These are phyloP conservation scores for Pichia cephalocereana DNA, from an alignment of 805 yeast genomes.

Conservation along the genomic window DNA sequence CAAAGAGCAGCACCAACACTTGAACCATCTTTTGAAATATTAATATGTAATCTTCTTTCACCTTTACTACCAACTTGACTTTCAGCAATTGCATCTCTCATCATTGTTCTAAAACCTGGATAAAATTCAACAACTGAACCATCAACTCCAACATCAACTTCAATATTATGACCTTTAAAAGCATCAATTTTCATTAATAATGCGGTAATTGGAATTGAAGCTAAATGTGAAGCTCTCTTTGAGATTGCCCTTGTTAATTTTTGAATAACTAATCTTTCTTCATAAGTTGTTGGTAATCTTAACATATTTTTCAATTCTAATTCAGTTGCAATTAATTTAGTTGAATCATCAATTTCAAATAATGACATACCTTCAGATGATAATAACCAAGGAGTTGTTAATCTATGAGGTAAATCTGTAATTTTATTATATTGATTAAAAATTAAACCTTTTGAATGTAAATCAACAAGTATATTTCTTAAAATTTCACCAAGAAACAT, in stretches of 20 bases:
- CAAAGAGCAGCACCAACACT: conserved; percentile 97
- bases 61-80: conserved; percentile 67
- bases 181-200: conserved; percentile 59
- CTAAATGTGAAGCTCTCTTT: conserved; percentile 78
- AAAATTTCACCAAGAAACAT: conserved; percentile 89
- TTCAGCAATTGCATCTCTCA: conserved; percentile 67
- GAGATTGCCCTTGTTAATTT: conserved; percentile 70
- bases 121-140: conserved; percentile 91
- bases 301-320: conserved; percentile 55
- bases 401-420: conserved; percentile 47
- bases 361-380: conserved; percentile 79
- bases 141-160: conserved; percentile 90
- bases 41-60: conserved; percentile 64
- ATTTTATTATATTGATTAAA: conserved; percentile 42
- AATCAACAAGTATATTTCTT: conserved; percentile 63
- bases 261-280: conserved; percentile 71
- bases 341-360: conserved; percentile 77
- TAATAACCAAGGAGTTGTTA: conserved; percentile 67
- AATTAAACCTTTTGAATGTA: conserved; percentile 48
- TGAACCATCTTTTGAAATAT: conserved; percentile 89
- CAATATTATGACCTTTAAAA: conserved; percentile 51
- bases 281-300: conserved; percentile 57
- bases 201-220: conserved; percentile 88
- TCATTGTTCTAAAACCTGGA: conserved; percentile 77
- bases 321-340: conserved; percentile 62